These are phyloP conservation scores for Penicillium glabrum DNA, from an alignment of 2,329 filamentous ascomycete genomes.

Conservation along the genomic window DNA sequence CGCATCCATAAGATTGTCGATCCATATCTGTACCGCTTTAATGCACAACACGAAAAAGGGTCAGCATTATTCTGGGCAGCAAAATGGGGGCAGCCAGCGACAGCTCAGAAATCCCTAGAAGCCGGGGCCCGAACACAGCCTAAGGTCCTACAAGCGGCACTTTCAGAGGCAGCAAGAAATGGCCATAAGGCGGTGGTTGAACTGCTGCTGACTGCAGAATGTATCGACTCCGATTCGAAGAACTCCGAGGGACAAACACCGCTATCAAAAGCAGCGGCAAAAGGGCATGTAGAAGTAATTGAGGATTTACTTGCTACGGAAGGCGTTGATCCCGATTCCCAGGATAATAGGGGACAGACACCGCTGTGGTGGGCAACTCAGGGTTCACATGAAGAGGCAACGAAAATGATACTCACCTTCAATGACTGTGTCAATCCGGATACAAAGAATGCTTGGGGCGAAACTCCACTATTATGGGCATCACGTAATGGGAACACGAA, in stretches of 20 bases:
- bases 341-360: not conserved
- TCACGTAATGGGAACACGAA: not conserved
- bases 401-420: not conserved
- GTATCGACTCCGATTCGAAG: not conserved
- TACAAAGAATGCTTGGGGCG: not conserved
- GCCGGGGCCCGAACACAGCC: not conserved
- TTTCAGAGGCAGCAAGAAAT: not conserved
- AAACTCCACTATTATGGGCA: not conserved
- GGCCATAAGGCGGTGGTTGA: not conserved
- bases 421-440: not conserved
- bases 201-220: not conserved
- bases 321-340: not conserved
- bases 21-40: not conserved
- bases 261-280: not conserved
- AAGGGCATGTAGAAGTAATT: not conserved
- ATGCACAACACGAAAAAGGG: not conserved
- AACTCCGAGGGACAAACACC: not conserved
- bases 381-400: not conserved
- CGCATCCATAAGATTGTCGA: not conserved
- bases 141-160: not conserved
- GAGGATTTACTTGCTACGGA: not conserved
- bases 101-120: not conserved
- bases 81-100: not conserved
- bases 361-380: not conserved
- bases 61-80: not conserved